Evolutionary conservation across 208 protist genomes (phyloP).

Genomic region (Novymonas esmeraldas): DNA sequence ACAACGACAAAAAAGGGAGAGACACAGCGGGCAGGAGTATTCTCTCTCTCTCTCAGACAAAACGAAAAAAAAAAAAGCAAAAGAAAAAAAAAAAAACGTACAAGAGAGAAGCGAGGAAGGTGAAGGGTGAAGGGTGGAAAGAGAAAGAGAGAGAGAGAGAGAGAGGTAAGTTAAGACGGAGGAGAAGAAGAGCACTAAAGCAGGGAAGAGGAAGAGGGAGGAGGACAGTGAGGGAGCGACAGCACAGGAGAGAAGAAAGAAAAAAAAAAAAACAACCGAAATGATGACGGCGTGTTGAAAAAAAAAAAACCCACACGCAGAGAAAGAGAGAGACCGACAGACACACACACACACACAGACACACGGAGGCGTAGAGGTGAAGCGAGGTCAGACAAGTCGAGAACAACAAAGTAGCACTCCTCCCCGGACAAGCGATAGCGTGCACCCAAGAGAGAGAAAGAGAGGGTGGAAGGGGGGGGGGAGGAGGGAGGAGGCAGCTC

Average conservation of each 20-base stretch:
- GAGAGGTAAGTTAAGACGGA: neutral
- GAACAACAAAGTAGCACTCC: no score
- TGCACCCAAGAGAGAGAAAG: no score
- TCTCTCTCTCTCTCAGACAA: no score
- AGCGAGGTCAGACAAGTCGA: no score
- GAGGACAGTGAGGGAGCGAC: neutral
- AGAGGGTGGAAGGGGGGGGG: neutral
- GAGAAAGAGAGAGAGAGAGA: neutral
- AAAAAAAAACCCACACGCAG: no score
- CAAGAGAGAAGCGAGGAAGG: neutral
- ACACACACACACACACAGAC: no score
- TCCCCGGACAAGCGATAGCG: no score
- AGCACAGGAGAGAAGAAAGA: neutral
- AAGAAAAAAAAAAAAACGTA: neutral
- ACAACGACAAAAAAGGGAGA: neutral
- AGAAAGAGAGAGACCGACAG: no score
- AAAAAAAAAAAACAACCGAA: slow-evolving; percentile 2
- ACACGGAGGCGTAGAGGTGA: no score
- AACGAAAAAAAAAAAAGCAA: neutral
- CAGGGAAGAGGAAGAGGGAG: neutral
- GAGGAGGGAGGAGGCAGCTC: neutral
- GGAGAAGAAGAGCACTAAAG: neutral
- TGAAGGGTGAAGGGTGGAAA: neutral
- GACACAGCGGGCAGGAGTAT: no score
- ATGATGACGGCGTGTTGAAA: no score